Conservation (phyloP, 2,329 filamentous ascomycete genomes). For the Paecilomyces sp. region DNA sequence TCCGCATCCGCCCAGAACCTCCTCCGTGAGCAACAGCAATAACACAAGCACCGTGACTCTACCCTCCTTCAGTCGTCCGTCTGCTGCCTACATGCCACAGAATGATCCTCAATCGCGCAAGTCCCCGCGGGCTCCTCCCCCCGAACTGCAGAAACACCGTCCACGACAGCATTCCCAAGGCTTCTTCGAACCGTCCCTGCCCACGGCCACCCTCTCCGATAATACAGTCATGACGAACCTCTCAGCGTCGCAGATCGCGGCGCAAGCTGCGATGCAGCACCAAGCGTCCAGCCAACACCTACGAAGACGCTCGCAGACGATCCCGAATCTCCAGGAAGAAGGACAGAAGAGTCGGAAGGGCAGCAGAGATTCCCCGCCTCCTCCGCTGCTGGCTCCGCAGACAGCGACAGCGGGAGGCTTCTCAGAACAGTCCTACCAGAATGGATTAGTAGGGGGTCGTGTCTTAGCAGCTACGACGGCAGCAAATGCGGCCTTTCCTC, state of each 20-base stretch:
- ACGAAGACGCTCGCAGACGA: slow-evolving; percentile 51
- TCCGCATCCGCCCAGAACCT: slow-evolving; percentile 19
- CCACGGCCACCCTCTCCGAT: slow-evolving; percentile 43
- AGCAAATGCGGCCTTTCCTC: slow-evolving; percentile 56
- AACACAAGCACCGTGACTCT: slow-evolving; percentile 29
- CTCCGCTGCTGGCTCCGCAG: slow-evolving; percentile 20
- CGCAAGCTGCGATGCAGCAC: slow-evolving; percentile 58
- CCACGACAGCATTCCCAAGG: slow-evolving; percentile 54
- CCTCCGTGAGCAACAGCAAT: slow-evolving; percentile 17
- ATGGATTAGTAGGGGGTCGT: slow-evolving; percentile 44
- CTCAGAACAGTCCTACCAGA: slow-evolving; percentile 36
- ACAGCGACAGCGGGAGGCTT: slow-evolving; percentile 12
- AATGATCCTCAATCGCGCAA: slow-evolving; percentile 26
- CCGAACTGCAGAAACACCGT: slow-evolving; percentile 34
- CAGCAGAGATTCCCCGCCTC: slow-evolving; percentile 28
- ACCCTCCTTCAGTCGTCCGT: slow-evolving; percentile 24
- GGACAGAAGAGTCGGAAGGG: slow-evolving; percentile 19
- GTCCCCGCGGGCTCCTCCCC: slow-evolving; percentile 29
- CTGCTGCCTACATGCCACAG: slow-evolving; percentile 31
- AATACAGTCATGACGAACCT: slow-evolving; percentile 39
- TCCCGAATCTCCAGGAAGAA: slow-evolving; percentile 34
- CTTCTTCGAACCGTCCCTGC: slow-evolving; percentile 60
- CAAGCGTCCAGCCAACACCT: slow-evolving; percentile 31
- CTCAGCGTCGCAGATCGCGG: slow-evolving; percentile 57
- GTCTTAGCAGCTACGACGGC: slow-evolving; percentile 54